A percentile compares a stretch with the other conserved stretches of the same genome.
Evolutionary conservation across 1,139 yeast genomes (phyloP).

Genomic region (Ogataea hybrid): DNA sequence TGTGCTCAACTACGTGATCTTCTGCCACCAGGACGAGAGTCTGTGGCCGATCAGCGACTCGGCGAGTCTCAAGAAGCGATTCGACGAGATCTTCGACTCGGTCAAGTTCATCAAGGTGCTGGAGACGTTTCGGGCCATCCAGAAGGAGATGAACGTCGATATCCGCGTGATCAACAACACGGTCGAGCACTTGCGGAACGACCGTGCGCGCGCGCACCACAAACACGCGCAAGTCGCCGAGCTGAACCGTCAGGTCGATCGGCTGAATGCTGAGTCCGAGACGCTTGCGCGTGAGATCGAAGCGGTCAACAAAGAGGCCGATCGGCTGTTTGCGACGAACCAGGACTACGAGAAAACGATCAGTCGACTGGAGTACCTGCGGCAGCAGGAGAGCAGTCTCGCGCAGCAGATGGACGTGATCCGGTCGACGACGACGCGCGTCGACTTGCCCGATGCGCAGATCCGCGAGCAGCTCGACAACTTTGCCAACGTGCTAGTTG

Average conservation of each 20-base stretch:
- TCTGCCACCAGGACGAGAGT: slow-evolving; percentile 97
- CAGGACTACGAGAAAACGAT: slow-evolving; percentile 78
- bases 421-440: slow-evolving; percentile 41
- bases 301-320: slow-evolving; percentile 55
- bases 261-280: slow-evolving; percentile 49
- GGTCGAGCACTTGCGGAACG: slow-evolving; percentile 71
- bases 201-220: slow-evolving; percentile 68
- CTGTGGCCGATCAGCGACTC: slow-evolving; percentile 98
- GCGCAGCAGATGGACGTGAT: slow-evolving; percentile 50
- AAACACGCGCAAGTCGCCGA: slow-evolving; percentile 48
- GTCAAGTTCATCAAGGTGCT: slow-evolving; percentile 88
- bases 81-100: slow-evolving; percentile 96
- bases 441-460: slow-evolving; percentile 50
- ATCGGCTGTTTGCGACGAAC: slow-evolving; percentile 66
- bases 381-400: slow-evolving; percentile 44
- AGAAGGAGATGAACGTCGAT: slow-evolving; percentile 75
- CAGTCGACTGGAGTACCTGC: slow-evolving; percentile 59
- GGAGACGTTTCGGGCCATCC: slow-evolving; percentile 70
- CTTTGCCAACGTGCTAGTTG: slow-evolving; percentile 48
- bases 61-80: slow-evolving; percentile 79
- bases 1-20: slow-evolving; percentile 85
- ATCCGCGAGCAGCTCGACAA: slow-evolving; percentile 50
- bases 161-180: slow-evolving; percentile 74
- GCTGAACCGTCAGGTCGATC: slow-evolving; percentile 44
- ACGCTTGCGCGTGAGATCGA: slow-evolving; percentile 49